These are phyloP conservation scores for Primulina tabacum DNA, from an alignment of 257 asterid genomes.

Conservation along the genomic window DNA sequence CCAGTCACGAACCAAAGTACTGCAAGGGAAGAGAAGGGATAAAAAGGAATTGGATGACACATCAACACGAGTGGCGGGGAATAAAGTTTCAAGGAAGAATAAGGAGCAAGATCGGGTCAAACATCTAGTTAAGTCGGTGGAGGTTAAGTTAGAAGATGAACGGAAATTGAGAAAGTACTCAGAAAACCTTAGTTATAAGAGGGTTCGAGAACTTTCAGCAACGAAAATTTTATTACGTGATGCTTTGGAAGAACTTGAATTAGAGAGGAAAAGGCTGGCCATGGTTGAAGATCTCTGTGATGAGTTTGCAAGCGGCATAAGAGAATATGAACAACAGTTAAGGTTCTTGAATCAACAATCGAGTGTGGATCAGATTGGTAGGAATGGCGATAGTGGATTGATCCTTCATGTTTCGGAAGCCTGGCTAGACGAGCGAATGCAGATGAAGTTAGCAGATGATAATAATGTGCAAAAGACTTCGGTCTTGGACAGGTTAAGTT, in stretches of 20 bases:
- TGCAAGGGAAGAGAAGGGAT: conserved; percentile 54
- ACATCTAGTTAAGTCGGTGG: conserved; percentile 37
- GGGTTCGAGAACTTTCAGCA: conserved; percentile 52
- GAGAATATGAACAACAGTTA: conserved; percentile 58
- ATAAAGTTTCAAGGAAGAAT: conserved; percentile 36
- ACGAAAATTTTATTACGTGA: conserved; percentile 43
- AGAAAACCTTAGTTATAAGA: conserved; percentile 51
- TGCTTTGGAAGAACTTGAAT: conserved; percentile 50
- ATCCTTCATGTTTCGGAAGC: conserved; percentile 89
- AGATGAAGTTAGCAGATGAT: conserved; percentile 51
- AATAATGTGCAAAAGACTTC: conserved; percentile 45
- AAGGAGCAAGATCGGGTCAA: conserved; percentile 38
- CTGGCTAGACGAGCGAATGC: conserved; percentile 84
- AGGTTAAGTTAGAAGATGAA: conserved; percentile 53
- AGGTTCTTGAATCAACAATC: conserved; percentile 48
- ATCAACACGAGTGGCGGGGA: conserved; percentile 40
- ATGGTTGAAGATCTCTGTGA: conserved; percentile 80
- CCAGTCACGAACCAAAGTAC: conserved; percentile 38
- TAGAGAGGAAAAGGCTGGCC: conserved; percentile 55
- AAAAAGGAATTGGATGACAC: conserved; percentile 40
- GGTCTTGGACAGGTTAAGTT: conserved; percentile 54
- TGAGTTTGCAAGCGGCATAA: conserved; percentile 78
- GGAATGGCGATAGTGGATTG: conserved; percentile 43
- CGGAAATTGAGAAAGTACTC: conserved; percentile 51
- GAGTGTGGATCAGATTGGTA: conserved; percentile 31